Base-by-base conservation (phyloP, 352 stramenopile species). In the Phytophthora pseudosyringae region DNA sequence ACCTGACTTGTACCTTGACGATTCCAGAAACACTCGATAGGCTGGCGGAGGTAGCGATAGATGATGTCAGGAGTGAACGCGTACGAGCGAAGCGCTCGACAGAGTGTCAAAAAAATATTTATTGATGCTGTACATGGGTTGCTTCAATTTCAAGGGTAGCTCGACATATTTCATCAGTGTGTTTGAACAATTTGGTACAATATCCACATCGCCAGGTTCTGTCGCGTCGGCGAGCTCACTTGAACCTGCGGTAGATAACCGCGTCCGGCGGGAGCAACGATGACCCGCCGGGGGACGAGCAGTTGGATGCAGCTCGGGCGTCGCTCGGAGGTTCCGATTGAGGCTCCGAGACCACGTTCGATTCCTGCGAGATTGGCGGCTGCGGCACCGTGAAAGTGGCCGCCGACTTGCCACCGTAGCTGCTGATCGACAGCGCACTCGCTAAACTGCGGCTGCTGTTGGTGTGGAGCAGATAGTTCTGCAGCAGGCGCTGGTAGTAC, bases 401-500 rank as follows among this genome's bases (percentile, higher is more conserved):
- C 8, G 29, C 15, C 7, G 56, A 49, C 10, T 64, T 68, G 4
- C 32, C 74, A n/a, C 57, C 69, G 46, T 71, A 79, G 54, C 77
- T 85, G 63, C 77, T 83, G 9, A 73, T 68, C 5, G 78, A 86
- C 9, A 86, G 56, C n/a, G 60, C 68, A 45, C 69, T 74, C 5
- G 47, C 55, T 28, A 80, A 73, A 52, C 76, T 83, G 25, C 74
- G 43, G 16, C 58, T 80, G 64, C 78, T 86, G 49, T 77, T 84
- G 35, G 78, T 79, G 64, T 82, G 80, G 41, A 78, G 74, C 43
- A 92, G 49, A 48, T 89, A 86, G 21, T 76, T 81, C 40, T 88
- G 75, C 41, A 92, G 65, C 45, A 82, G 38, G 18, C 75, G 73
- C 43, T 90, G 76, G 62, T 92, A 92, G 57, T 92, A 90, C 31